These are phyloP conservation scores for Blastobotrys robertii DNA, from an alignment of 805 yeast species.

Conservation along the genomic window DNA sequence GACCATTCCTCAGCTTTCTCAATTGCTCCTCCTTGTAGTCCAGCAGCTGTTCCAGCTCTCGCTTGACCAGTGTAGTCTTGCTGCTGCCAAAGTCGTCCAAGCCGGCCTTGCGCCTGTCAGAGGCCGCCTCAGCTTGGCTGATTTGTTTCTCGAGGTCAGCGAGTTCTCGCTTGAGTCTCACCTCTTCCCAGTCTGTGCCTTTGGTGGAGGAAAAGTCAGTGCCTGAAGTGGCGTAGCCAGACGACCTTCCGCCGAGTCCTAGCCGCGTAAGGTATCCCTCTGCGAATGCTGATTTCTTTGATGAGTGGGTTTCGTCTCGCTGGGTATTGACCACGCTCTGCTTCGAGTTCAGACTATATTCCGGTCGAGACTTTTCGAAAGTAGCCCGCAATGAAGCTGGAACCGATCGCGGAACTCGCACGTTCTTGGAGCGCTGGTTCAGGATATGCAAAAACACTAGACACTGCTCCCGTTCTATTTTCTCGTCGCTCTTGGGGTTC, in stretches of 20 bases:
- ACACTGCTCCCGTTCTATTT: constrained; percentile 90
- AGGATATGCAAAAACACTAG: constrained; percentile 82
- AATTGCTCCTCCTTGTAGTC: constrained; percentile 64
- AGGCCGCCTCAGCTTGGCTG: constrained; percentile 43
- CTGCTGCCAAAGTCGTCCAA: constrained; percentile 25
- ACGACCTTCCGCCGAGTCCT: constrained; percentile 34
- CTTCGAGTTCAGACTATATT: constrained; percentile 40
- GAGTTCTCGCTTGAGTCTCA: constrained; percentile 68
- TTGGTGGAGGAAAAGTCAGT: constrained; percentile 59
- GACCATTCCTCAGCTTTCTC: constrained; percentile 28
- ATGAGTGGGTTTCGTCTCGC: constrained; percentile 4
- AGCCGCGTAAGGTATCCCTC: constrained; percentile 48
- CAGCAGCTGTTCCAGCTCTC: constrained; percentile 74
- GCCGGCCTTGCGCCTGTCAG: constrained; percentile 30
- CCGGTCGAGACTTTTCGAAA: constrained; percentile 75
- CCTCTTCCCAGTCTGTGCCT: constrained; percentile 83
- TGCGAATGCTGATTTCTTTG: constrained; percentile 23
- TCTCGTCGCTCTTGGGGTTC: constrained; percentile 77
- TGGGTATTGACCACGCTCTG: constrained; percentile 35
- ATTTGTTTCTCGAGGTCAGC: constrained; percentile 63
- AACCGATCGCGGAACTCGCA: constrained; percentile 85
- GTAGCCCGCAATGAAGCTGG: constrained; percentile 89
- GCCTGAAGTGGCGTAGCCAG: constrained; percentile 33
- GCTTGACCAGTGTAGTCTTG: constrained; percentile 32
- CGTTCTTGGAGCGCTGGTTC: constrained; percentile 79